phyloP scores from a whole-genome alignment of 306 rosid species.

The Rubus idaeus region DNA sequence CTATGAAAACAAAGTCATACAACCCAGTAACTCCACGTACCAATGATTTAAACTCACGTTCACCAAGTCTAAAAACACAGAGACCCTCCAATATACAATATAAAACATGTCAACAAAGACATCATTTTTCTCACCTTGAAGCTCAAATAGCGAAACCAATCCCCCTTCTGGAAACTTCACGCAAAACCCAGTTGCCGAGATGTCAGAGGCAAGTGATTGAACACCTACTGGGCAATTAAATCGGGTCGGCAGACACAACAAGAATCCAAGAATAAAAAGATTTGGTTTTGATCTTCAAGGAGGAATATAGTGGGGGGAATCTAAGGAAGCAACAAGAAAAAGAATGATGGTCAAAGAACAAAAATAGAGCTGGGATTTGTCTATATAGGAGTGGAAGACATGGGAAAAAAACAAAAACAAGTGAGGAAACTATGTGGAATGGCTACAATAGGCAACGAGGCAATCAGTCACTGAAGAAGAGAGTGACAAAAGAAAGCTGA shows the following conservation, averaged over 20 bases:
- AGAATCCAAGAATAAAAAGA: conserved; percentile 6
- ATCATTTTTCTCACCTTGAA: conserved; percentile 13
- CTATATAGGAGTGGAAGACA: conserved; percentile 22
- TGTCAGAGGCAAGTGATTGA: conserved; percentile 9
- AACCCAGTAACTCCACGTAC: background rate
- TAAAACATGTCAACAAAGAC: background rate
- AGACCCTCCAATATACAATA: background rate
- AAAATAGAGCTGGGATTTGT: conserved; percentile 27
- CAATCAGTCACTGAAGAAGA: conserved; percentile 14
- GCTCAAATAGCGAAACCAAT: background rate
- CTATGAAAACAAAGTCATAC: background rate
- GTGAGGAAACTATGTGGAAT: conserved; percentile 10
- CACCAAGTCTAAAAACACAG: background rate
- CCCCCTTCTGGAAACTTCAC: background rate
- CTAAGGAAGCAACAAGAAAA: conserved; percentile 22
- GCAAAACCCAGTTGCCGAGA: conserved; percentile 17
- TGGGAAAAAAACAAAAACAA: conserved; percentile 25
- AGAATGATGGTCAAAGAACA: conserved; percentile 42
- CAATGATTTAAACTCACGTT: background rate
- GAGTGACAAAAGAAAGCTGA: conserved; percentile 40
- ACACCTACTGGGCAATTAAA: conserved; percentile 16
- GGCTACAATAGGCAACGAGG: conserved; percentile 49
- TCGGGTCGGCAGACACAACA: background rate
- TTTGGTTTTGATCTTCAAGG: background rate
- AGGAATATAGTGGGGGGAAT: conserved; percentile 22